Base-by-base conservation (phyloP, 768 basidiomycete species). In the Pleurotus platypus region DNA sequence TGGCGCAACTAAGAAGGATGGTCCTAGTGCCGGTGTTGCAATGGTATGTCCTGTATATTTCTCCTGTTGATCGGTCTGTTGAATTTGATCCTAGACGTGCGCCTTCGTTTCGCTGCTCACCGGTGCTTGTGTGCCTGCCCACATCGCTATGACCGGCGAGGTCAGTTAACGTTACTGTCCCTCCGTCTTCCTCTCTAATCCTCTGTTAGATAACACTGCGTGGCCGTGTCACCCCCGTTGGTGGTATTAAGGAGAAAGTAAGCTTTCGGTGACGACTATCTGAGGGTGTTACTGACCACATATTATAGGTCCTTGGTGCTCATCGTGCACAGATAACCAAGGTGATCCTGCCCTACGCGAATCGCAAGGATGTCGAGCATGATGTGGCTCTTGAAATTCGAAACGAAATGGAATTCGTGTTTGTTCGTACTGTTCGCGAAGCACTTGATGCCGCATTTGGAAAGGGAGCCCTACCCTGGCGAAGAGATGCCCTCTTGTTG, bases 1-100 rank as follows among this genome's bases (percentile, higher is more conserved):
- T 1, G 95, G 94, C 0, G 90, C 92, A 2, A 89, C 94, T 70
- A 92, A 87, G 80, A 97, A 96, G 74, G 94, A 96, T 64, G 94
- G 94, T 0, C 93, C 94, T 0, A 92, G 89, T 65, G 94, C 93
- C 0, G 94, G 94, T 2, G 78, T 95, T 20, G 90, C 91, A 0
- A 93, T 95, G 84, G 90, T 92, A 59, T 57, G 76, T 66, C 46
- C 13, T 9, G n/a, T 38, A 38, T 45, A 20, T 40, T n/a, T 13
- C 46, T 11, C 56, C 48, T 40, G 27, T 49, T 54, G 18, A 59
- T 43, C 7, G 37, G 20, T 12, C 24, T 4, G 27, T 55, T 55
- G 8, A 5, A 24, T 5, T 16, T 46, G 26, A 16, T 27, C 4
- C 0, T 55, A 90, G 84, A 84, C 85, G 2, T 90, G 93, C 63